phyloP scores from a whole-genome alignment of 352 stramenopile species.

The Albugo laibachii region DNA sequence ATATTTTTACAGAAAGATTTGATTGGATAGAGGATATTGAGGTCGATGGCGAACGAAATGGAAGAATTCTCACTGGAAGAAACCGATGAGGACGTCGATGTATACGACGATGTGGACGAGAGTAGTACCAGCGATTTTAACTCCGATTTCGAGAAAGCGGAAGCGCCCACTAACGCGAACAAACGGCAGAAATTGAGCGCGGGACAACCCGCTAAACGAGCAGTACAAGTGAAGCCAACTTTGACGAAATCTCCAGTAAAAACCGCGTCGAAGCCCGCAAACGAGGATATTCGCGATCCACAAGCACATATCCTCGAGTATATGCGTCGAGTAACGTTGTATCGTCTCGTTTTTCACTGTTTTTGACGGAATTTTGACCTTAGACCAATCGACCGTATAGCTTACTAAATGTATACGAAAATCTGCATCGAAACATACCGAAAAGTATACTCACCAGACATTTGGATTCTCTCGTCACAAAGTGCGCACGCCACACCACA shows the following conservation, averaged over 20 bases:
- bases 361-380: slow-evolving; percentile 1
- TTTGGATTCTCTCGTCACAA: slow-evolving; percentile 41
- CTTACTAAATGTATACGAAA: slow-evolving; percentile 72
- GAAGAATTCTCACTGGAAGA: slow-evolving; percentile 20
- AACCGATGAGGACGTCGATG: slow-evolving; percentile 17
- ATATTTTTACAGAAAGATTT: no score
- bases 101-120: slow-evolving; percentile 8
- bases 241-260: slow-evolving; percentile 1
- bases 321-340: slow-evolving; percentile 31
- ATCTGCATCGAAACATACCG: slow-evolving; percentile 49
- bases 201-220: slow-evolving; percentile 12
- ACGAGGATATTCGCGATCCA: slow-evolving; percentile 14
- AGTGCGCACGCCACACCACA: slow-evolving; percentile 12
- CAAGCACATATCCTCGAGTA: slow-evolving; percentile 39
- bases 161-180: slow-evolving; percentile 5
- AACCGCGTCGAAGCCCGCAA: slow-evolving; percentile 9
- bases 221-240: background rate
- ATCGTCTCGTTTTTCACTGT: slow-evolving; percentile 1
- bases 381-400: slow-evolving; percentile 69
- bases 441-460: slow-evolving; percentile 58
- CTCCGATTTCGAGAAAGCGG: slow-evolving; percentile 18
- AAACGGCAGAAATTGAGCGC: slow-evolving; percentile 3
- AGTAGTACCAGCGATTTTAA: slow-evolving; percentile 11
- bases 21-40: background rate
- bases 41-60: slow-evolving; percentile 2